A percentile compares a stretch with the other conserved stretches of the same genome.
Conservation (phyloP, 306 rosid genomes). For the Ceratonia siliqua region DNA sequence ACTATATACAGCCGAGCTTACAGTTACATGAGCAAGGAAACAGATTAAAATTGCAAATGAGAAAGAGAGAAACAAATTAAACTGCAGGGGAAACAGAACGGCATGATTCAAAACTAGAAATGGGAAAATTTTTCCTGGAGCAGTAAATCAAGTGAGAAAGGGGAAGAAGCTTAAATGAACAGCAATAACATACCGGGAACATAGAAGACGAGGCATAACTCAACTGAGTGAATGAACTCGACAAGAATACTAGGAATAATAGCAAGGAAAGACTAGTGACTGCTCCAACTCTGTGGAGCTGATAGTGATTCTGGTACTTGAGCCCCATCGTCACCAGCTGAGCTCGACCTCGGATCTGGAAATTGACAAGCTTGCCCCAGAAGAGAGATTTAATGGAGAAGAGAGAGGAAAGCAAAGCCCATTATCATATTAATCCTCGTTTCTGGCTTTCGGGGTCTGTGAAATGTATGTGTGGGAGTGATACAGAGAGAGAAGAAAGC, state of each 20-base stretch:
- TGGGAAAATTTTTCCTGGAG: background rate
- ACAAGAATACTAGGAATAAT: slow-evolving; percentile 45
- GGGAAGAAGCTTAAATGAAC: background rate
- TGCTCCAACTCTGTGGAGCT: slow-evolving; percentile 40
- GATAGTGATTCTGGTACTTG: slow-evolving; percentile 33
- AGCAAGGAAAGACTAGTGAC: slow-evolving; percentile 48
- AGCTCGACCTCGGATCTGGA: slow-evolving; percentile 43
- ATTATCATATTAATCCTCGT: background rate
- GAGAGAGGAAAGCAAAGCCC: slow-evolving; percentile 20
- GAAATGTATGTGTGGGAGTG: background rate
- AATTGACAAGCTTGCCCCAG: background rate
- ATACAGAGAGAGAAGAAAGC: background rate
- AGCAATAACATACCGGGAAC: slow-evolving; percentile 52
- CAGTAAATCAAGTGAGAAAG: background rate
- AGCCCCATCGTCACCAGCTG: slow-evolving; percentile 43
- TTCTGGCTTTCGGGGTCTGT: slow-evolving; percentile 29
- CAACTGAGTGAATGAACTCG: slow-evolving; percentile 50
- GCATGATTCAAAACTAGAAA: slow-evolving; percentile 22
- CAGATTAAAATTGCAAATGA: background rate
- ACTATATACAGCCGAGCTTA: background rate
- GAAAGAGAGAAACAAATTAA: background rate
- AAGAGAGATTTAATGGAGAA: slow-evolving; percentile 16
- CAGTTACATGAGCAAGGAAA: background rate
- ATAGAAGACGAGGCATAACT: slow-evolving; percentile 59
- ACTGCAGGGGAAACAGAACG: background rate